These are phyloP conservation scores for Citrullus colocynthis DNA, from an alignment of 306 rosid genomes.

Conservation along the genomic window DNA sequence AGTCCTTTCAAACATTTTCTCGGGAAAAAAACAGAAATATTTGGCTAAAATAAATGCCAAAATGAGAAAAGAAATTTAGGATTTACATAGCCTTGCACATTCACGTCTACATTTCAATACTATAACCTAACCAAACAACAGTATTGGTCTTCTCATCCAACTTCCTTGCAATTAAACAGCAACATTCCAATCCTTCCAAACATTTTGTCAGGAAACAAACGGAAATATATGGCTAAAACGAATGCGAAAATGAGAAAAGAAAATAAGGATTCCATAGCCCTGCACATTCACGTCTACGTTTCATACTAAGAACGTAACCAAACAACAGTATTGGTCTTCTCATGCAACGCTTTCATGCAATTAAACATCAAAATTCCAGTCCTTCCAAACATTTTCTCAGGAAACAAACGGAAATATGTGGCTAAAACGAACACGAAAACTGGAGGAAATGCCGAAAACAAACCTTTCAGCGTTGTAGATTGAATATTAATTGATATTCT, in stretches of 20 bases:
- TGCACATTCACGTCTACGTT: background rate
- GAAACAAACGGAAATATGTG: background rate
- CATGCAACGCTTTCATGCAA: background rate
- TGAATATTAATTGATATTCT: background rate
- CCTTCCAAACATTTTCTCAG: background rate
- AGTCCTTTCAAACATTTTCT: background rate
- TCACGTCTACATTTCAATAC: background rate
- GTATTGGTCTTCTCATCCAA: background rate
- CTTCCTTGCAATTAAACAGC: no score
- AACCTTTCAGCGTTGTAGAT: conserved; percentile 1
- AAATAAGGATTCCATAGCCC: background rate
- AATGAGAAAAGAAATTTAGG: background rate
- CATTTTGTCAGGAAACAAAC: background rate
- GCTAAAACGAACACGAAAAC: background rate
- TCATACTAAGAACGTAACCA: background rate
- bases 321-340: background rate
- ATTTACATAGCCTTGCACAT: background rate
- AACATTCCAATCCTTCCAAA: background rate
- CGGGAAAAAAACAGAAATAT: background rate
- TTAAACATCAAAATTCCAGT: background rate
- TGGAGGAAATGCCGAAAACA: background rate
- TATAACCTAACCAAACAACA: background rate
- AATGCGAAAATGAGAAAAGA: background rate
- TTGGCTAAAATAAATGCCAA: background rate
- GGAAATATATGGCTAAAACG: background rate